Base-by-base conservation (phyloP, 1,139 yeast species). In the Kodamaea anthophila region DNA sequence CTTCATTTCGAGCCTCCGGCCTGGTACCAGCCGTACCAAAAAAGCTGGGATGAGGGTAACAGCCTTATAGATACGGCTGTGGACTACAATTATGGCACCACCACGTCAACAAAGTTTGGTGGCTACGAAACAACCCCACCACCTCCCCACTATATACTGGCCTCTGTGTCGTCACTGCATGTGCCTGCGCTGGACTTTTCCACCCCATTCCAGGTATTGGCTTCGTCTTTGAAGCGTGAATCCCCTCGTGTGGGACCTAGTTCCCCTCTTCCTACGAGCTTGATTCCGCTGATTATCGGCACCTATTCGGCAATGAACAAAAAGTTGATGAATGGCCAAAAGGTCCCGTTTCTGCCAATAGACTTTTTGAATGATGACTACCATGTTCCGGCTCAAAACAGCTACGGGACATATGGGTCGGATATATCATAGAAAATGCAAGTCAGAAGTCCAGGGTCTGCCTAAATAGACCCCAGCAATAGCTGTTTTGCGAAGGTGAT, bases 271-370 rank as follows among this genome's bases (percentile, higher is more conserved):
- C 50, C 57, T 3, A 62, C 70, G 0, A 51, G 63, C n/a, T 44
- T 65, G 21, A 52, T 65, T 8, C 72, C 72, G 1, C 60, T 67
- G 7, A 54, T 65, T 9, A 55, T 65, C 9, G 68, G 67, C 5
- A 60, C 57, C 13, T 61, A 60, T 35, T 60, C 70, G 8, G 58
- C 61, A 11, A 53, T 65, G 2, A 50, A 55, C 18, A 57, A 55
- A 39, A 64, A 61, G 32, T 52, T 64, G 60, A 37, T 52, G 6
- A 46, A 58, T 37, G 65, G 57, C 8, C 36, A 53, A 18, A 64
- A 60, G 34, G 45, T 56, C 2, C 72, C 72, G 16, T 65, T 65
- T 37, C 58, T 58, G 43, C 72, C 72, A 4, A 57, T 52, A 20
- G 71, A 65, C 40, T 65, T 65, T 38, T 49, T 65, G 32, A 47